Conservation (phyloP, 441 rosid species). For the Euphorbia celastroides region DNA sequence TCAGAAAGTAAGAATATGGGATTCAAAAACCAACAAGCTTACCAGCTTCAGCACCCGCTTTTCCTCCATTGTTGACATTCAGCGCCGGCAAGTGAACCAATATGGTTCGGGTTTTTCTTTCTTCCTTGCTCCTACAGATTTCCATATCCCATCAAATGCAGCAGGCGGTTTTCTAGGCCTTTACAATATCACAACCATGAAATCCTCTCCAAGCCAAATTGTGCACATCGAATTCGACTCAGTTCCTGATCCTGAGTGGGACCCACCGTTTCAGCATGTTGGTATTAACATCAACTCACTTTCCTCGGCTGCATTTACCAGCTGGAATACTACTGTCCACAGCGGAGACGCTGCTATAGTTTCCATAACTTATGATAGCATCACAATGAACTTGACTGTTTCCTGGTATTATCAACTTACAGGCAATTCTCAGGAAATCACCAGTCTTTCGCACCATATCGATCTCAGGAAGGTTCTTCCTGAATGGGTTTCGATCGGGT, state of each 20-base stretch:
- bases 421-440: constrained; percentile 20
- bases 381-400: constrained; percentile 18
- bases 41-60: constrained; percentile 19
- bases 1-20: constrained; percentile 17
- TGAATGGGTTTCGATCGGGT: constrained; percentile 34
- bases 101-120: constrained; percentile 27
- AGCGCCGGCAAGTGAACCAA: not conserved
- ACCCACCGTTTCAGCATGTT: constrained; percentile 28
- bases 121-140: constrained; percentile 29
- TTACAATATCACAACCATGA: constrained; percentile 18
- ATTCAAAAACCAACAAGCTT: constrained; percentile 6
- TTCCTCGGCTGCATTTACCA: constrained; percentile 20
- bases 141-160: constrained; percentile 27
- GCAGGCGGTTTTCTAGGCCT: constrained; percentile 31
- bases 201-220: constrained; percentile 13
- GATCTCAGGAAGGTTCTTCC: constrained; percentile 33
- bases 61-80: constrained; percentile 23
- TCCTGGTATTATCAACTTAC: constrained; percentile 8
- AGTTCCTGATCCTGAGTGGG: constrained; percentile 27
- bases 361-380: constrained; percentile 26
- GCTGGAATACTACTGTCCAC: constrained; percentile 28
- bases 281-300: constrained; percentile 21
- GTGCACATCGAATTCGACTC: constrained; percentile 23
- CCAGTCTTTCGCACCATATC: constrained; percentile 17
- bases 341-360: constrained; percentile 27